Evolutionary conservation across 129 eudicot species (phyloP), one percentile per base, ranked within the genome.

Genomic region (Lactuca sativa): DNA sequence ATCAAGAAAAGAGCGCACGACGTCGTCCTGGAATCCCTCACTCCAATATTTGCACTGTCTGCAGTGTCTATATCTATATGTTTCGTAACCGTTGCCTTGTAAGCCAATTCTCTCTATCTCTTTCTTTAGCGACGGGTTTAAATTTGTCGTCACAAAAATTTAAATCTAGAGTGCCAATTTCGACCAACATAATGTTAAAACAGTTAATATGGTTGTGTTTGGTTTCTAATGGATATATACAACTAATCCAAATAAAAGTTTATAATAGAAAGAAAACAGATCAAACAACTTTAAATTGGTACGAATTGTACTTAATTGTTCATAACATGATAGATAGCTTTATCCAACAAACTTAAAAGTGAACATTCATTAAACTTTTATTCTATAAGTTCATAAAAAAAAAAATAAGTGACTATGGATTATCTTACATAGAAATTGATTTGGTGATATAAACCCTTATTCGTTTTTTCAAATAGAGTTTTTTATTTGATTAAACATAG

Each of bases 1-100:
- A 73, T 47, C 82, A 76, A 21, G 82, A 72, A 41, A 71, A 79
- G 72, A 74, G 64, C 4, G 83, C 76, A 40, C 83, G 90, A 59
- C 82, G 88, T 15, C 81, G 96, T 44, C 88, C 93, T 4, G 96
- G 96, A 70, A 75, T 89, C 57, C 96, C 96, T 55, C 96, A 89
- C 85, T 89, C 96, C 10, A 89, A 89, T 64, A 84, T 89, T n/a
- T 89, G 96, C 74, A 57, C 90, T 67, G 77, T 89, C 12, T 89
- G 96, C 48, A 81, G 84, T 32, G 74, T 69, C 15, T 85, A 85
- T 65, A 76, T 85, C 74, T 88, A 88, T 30, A 52, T 88, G 49
- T 85, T 80, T 33, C 91, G 91, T 31, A 83, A 85, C 18, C 88
- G 95, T 62, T 88, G 95, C 75, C 73, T 88, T 84, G 95, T 85